phyloP scores from a whole-genome alignment of 2,329 filamentous ascomycete genomes.

The Penicillium crustosum region DNA sequence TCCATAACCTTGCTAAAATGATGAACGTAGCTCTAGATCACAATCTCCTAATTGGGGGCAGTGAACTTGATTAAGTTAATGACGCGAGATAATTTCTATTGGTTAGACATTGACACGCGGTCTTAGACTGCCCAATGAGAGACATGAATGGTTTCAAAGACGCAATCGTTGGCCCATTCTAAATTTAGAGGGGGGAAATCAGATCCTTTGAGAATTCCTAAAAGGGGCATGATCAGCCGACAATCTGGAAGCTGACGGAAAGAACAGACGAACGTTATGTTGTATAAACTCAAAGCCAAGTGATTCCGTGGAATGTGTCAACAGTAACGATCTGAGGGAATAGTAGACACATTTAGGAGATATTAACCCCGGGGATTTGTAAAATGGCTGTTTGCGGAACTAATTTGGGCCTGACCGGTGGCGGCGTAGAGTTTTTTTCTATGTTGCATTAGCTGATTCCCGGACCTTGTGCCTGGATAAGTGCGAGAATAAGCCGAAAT shows the following conservation, averaged over 20 bases:
- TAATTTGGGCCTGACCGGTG: neutral
- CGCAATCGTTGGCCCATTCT: neutral
- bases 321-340: neutral
- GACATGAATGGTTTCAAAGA: neutral
- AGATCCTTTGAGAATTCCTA: neutral
- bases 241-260: conserved; percentile 1
- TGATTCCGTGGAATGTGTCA: neutral
- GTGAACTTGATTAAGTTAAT: neutral
- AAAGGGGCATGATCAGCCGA: neutral
- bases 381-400: neutral
- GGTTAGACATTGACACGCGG: neutral
- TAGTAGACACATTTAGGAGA: too few relatives aligned
- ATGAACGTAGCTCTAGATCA: neutral
- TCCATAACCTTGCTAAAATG: neutral
- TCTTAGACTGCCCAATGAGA: neutral
- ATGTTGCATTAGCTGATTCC: neutral
- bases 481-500: neutral
- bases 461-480: neutral
- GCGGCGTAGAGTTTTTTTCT: neutral
- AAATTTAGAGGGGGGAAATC: neutral
- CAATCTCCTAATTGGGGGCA: neutral
- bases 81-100: neutral
- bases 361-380: too few relatives aligned
- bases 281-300: neutral
- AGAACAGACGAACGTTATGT: neutral